phyloP scores from a whole-genome alignment of 176 grass and related monocot genomes.

The Carex myosuroides region DNA sequence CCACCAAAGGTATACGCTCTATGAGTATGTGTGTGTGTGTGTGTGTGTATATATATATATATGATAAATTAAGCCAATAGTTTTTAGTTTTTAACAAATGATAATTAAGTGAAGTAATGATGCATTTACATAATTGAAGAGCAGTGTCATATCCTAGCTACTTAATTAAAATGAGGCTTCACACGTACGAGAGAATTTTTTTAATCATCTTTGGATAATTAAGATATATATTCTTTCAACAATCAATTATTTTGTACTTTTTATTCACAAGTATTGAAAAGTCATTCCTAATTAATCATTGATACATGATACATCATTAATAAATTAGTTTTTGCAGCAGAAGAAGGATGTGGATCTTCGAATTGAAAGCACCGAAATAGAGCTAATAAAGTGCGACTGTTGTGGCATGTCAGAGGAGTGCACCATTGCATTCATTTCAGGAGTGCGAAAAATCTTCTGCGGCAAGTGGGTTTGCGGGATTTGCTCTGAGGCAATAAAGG shows the following conservation, averaged over 20 bases:
- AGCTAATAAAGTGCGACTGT: conserved; percentile 71
- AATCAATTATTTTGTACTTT: not conserved
- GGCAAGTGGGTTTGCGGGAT: conserved; percentile 84
- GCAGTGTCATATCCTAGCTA: too few relatives aligned
- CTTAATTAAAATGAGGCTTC: too few relatives aligned
- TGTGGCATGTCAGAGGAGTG: conserved; percentile 92
- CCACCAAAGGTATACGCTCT: not conserved
- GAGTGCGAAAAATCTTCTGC: conserved; percentile 59
- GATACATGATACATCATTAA: not conserved
- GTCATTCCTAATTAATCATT: not conserved
- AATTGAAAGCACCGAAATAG: conserved; percentile 32
- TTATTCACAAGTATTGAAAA: not conserved
- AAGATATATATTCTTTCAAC: too few relatives aligned
- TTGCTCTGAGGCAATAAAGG: conserved; percentile 87
- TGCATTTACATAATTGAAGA: not conserved
- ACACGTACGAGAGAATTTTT: too few relatives aligned
- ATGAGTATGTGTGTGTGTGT: too few relatives aligned
- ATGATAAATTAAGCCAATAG: too few relatives aligned
- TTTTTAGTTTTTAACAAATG: not conserved
- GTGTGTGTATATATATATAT: too few relatives aligned
- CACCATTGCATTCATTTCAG: conserved; percentile 61
- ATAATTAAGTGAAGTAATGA: not conserved
- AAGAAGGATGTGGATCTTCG: conserved; percentile 30
- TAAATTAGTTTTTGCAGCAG: conserved; percentile 12
- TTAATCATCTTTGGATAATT: too few relatives aligned